Percentiles rank a stretch among this genome's conserved stretches.
phyloP scores from a whole-genome alignment of 176 grass and related monocot species.

The Stipa capillata region DNA sequence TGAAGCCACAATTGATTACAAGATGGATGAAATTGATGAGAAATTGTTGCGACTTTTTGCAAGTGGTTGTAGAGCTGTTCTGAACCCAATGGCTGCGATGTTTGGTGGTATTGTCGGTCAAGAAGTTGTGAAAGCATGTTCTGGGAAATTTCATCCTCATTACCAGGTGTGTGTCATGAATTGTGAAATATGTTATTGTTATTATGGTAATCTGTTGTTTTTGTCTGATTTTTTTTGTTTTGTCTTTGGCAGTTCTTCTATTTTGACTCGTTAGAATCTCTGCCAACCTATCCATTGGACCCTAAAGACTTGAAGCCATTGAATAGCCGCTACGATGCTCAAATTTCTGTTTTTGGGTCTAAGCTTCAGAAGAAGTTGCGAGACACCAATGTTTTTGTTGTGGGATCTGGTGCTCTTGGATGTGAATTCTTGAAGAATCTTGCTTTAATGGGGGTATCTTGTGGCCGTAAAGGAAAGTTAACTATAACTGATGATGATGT shows the following conservation, averaged over 20 bases:
- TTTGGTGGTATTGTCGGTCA: conserved; percentile 82
- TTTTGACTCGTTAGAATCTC: conserved; percentile 70
- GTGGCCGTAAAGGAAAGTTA: conserved; percentile 52
- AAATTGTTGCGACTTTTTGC: conserved; percentile 51
- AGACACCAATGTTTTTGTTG: conserved; percentile 68
- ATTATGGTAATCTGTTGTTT: not conserved
- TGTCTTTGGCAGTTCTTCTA: conserved; percentile 66
- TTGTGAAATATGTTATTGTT: conserved; percentile 7
- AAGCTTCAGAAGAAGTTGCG: conserved; percentile 77
- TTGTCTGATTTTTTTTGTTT: not conserved
- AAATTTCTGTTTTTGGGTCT: conserved; percentile 79
- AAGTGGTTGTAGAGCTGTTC: conserved; percentile 63
- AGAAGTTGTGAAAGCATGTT: conserved; percentile 72
- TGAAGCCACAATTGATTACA: conserved; percentile 37
- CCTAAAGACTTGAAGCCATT: conserved; percentile 56
- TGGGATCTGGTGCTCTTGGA: conserved; percentile 77
- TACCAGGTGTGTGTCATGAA: conserved; percentile 44
- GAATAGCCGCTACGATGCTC: conserved; percentile 68
- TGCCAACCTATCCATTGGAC: conserved; percentile 55
- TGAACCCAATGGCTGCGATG: conserved; percentile 84
- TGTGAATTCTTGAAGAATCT: conserved; percentile 90
- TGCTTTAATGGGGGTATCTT: conserved; percentile 80
- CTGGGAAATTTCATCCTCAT: conserved; percentile 70
- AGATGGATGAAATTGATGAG: conserved; percentile 43
- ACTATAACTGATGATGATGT: conserved; percentile 82